Base-by-base conservation (phyloP, 257 asterid species). In the Mentha longifolia region DNA sequence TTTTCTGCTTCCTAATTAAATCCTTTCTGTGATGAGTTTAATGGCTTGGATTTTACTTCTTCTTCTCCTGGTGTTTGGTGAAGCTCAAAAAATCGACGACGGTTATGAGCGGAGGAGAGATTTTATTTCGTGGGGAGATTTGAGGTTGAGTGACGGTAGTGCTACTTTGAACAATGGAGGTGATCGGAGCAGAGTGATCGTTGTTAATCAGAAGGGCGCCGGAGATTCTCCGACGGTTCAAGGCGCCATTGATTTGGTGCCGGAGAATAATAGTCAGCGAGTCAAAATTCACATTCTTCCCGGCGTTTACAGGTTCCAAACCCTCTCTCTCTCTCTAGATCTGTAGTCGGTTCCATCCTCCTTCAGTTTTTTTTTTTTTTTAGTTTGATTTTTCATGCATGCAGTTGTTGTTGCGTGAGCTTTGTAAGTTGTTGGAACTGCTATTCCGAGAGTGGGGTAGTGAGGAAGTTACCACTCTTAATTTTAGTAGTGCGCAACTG, bases 171-270 rank as follows among this genome's bases (percentile, higher is more conserved):
- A 60, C 1, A 19, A 51, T 0, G 61, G n/a, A 4, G 77, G 52
- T 15, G 47, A 16, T 14, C 68, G 22, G 33, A 59, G 71, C 9
- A 37, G 47, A 58, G 71, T 91, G 1, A 80, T 91, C 42, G 76
- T 89, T 0, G 98, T 94, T 46, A 90, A 84, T 73, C 39, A 58
- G 61, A 70, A 71, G 1, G 99, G 99, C 2, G 0, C 46, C 2
- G 96, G 97, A 7, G 88, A 91, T 75, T 85, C 92, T 0, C 6
- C 37, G 1, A 94, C 97, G 0, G 88, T 91, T 59, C 99, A 94
- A 75, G 99, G 90, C 7, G 99, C 96, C 0, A 71, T 94, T 2
- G 90, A 91, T 68, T 58, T 88, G 90, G 97, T 94, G 45, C 96
- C 98, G 1, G 57, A 35, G 13, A 35, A 74, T 58, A 91, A 88